Conservation (phyloP, 2,329 filamentous ascomycete species). For the Sordariomycetes sp. region DNA sequence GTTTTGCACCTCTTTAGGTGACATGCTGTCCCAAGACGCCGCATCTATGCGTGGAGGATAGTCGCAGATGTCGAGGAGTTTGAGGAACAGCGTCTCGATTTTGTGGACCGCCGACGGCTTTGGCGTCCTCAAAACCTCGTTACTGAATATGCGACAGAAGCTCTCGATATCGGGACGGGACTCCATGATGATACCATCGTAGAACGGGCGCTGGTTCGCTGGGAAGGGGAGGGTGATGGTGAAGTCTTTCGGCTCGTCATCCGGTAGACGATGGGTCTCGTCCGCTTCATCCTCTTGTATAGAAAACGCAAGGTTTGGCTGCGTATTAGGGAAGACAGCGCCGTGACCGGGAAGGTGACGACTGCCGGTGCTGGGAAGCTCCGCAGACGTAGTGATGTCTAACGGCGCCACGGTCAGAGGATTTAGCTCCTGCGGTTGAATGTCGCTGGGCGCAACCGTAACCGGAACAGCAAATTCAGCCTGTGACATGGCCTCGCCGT, state of each 20-base stretch:
- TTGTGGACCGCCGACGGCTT: constrained; percentile 23
- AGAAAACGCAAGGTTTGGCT: background rate
- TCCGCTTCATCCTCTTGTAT: constrained; percentile 9
- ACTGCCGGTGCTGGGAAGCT: background rate
- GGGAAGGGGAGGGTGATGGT: constrained; percentile 44
- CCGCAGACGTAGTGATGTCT: background rate
- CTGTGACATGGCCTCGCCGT: background rate
- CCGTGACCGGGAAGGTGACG: constrained; percentile 1
- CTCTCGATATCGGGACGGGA: constrained; percentile 27
- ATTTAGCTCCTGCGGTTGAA: background rate
- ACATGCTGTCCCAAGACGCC: constrained; percentile 22
- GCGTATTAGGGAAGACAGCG: background rate
- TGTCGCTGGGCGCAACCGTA: background rate
- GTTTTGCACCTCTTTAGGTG: constrained; percentile 29
- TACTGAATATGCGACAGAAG: constrained; percentile 29
- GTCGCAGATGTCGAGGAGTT: constrained; percentile 41
- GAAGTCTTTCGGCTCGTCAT: constrained; percentile 25
- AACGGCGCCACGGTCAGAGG: background rate
- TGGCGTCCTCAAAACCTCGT: constrained; percentile 23
- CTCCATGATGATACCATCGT: constrained; percentile 32
- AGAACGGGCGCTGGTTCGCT: constrained; percentile 35
- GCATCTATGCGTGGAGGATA: constrained; percentile 37
- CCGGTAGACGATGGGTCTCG: constrained; percentile 11
- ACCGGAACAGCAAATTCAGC: background rate
- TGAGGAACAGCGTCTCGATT: constrained; percentile 36